Conservation (phyloP, 2,329 filamentous ascomycete genomes). For the Ophiocordyceps camponoti-saundersi region DNA sequence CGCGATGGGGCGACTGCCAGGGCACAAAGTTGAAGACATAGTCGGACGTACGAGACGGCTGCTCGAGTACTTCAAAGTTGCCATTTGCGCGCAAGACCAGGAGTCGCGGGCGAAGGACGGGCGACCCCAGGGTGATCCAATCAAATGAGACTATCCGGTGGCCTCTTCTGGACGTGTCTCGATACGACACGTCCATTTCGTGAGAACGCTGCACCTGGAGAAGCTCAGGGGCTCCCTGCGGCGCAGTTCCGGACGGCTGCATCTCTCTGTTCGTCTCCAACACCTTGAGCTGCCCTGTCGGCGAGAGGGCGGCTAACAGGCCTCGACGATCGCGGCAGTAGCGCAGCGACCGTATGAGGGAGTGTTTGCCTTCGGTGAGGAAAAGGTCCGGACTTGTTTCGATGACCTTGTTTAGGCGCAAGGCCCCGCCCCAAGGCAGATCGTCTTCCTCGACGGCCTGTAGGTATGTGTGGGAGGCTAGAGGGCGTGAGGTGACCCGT, state of each 20-base stretch:
- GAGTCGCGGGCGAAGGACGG: conserved; percentile 37
- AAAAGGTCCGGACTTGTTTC: conserved; percentile 34
- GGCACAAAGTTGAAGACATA: conserved; percentile 44
- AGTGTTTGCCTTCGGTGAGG: conserved; percentile 35
- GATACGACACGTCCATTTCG: conserved; percentile 43
- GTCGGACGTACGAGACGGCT: conserved; percentile 38
- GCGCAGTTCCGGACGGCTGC: conserved; percentile 16
- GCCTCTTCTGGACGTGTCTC: conserved; percentile 31
- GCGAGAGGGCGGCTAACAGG: conserved; percentile 42
- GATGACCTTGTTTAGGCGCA: conserved; percentile 40
- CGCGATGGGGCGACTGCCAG: conserved; percentile 42
- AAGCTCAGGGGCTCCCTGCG: conserved; percentile 36
- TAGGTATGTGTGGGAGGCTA: conserved; percentile 35
- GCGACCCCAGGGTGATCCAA: conserved; percentile 43
- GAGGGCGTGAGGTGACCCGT: conserved; percentile 36
- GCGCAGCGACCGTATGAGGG: conserved; percentile 43
- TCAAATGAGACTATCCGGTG: conserved; percentile 52
- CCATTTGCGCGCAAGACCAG: conserved; percentile 44
- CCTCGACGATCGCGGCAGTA: conserved; percentile 47
- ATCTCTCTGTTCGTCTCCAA: conserved; percentile 40
- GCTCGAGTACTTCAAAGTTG: conserved; percentile 43
- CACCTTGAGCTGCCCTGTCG: conserved; percentile 45
- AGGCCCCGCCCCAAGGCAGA: conserved; percentile 43
- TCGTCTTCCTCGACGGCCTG: conserved; percentile 43
- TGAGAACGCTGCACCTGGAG: conserved; percentile 41